Evolutionary conservation across 108 stramenopile genomes (phyloP), one percentile per base, ranked within the genome.

Genomic region (Nitzschia sp.): DNA sequence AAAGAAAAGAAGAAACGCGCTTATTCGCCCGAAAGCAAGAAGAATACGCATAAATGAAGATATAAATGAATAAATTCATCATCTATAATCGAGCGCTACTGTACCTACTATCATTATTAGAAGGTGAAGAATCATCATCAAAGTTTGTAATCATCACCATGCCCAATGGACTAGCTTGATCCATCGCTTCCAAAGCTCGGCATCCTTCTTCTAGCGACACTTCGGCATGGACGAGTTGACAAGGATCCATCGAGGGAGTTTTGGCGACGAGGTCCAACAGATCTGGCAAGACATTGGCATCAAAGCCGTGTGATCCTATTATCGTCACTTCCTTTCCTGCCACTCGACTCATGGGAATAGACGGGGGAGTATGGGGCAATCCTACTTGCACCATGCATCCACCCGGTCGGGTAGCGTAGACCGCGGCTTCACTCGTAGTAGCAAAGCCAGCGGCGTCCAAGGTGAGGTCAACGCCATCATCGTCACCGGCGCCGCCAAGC

Each of bases 371-470:
- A 59, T 85, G 78, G n/a, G 90, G 90, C 29, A 91, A 64, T 2
- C 90, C 90, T 2, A 91, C 87, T 66, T 91, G 90, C 15, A 91
- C 66, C 83, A 91, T 87, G 38, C 82, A 53, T 13, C 88, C 85
- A 0, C 65, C 76, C 23, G 79, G 79, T 68, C 87, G 59, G 22
- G 79, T 71, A 19, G 63, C 60, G 45, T 73, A 68, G 0, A 91
- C 77, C 15, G 90, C 85, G 73, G 86, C 77, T 72, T 82, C 83
- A 63, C 90, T 88, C 16, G 85, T 86, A 26, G 71, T 32, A 21
- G 81, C 35, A 53, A 88, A 88, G 9, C 90, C 90, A 15, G 86
- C 87, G 26, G 90, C 87, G 75, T 91, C 87, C 21, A 91, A 71
- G 3, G 85, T 80, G 1, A 91, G 46, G 69, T 88, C 83, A 9